Evolutionary conservation across 176 grass and related monocot species (phyloP), one percentile per base, ranked within the genome.

Genomic region (Pharus latifolius): DNA sequence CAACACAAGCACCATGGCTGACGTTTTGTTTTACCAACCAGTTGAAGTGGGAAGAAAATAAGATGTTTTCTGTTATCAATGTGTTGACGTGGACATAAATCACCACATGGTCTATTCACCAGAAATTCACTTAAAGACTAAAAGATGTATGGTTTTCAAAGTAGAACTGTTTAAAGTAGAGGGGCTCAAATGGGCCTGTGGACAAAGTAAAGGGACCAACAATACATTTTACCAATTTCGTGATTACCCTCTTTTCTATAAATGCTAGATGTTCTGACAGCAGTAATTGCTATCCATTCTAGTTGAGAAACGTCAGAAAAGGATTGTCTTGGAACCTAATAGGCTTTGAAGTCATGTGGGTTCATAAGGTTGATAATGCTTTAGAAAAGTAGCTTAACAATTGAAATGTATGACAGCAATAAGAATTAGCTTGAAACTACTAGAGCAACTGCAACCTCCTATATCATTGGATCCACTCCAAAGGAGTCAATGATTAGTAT

Each of bases 381-480:
- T 42, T 16, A 43, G 2, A 64, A 30, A 65, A 45, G 26, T 8
- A 45, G 14, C 17, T 56, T 2, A 0, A 44, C 15, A 45, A 26
- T 27, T 43, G 60, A 64, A 64, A 43, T 64, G 35, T 65, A 27
- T 27, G 23, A 65, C 40, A 65, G 3, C 25, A 31, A 64, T 28
- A 44, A 5, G 37, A 30, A 45, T 44, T 72, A 58, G 38, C 40
- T 58, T 41, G 28, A 56, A 41, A 64, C 6, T 30, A 34, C 10
- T 63, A 8, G 33, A 55, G 2, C 25, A 17, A 20, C 0, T 71
- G 40, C 67, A 71, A 70, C 9, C 62, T 70, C 49, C 33, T 23
- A 41, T n/a, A n/a, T n/a, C n/a, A n/a, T n/a, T n/a, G n/a, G n/a
- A n/a, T 70, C 49, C 63, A 9, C 17, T 63, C 60, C 45, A 75